These are phyloP conservation scores for Carex scoparia DNA, from an alignment of 176 grass and related monocot species.

Conservation along the genomic window DNA sequence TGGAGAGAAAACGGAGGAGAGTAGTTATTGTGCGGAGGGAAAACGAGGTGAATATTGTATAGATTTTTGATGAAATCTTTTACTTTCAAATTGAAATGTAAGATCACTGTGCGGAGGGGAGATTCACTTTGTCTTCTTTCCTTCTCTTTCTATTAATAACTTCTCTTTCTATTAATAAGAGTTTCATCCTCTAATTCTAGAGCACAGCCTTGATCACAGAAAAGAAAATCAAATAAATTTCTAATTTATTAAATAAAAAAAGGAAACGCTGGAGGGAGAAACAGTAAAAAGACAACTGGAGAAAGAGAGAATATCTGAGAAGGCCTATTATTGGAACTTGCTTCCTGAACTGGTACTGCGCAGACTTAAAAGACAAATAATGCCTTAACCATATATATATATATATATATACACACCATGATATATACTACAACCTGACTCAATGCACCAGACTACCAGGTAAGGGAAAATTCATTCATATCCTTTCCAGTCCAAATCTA, in stretches of 20 bases:
- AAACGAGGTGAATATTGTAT: no score
- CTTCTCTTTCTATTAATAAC: no score
- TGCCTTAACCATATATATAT: slow-evolving; percentile 1
- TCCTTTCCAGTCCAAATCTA: neutral
- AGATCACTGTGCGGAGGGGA: no score
- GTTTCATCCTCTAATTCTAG: no score
- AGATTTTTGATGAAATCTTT: no score
- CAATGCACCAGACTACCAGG: slow-evolving; percentile 3
- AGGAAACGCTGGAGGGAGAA: neutral
- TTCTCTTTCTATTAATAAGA: no score
- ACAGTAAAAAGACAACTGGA: neutral
- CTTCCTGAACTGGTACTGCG: slow-evolving; percentile 2
- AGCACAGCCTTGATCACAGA: no score
- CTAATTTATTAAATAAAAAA: neutral
- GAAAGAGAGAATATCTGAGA: neutral
- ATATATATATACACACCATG: neutral
- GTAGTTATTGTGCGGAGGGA: no score
- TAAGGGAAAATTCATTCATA: neutral
- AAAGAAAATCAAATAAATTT: neutral
- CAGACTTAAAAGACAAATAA: slow-evolving; percentile 13
- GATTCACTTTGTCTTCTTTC: no score
- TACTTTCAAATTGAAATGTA: no score
- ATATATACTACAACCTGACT: neutral
- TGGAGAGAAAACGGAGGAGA: no score
- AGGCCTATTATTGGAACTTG: slow-evolving; percentile 6